These are phyloP conservation scores for Clavulina sp. DNA, from an alignment of 768 basidiomycete species.

Conservation along the genomic window DNA sequence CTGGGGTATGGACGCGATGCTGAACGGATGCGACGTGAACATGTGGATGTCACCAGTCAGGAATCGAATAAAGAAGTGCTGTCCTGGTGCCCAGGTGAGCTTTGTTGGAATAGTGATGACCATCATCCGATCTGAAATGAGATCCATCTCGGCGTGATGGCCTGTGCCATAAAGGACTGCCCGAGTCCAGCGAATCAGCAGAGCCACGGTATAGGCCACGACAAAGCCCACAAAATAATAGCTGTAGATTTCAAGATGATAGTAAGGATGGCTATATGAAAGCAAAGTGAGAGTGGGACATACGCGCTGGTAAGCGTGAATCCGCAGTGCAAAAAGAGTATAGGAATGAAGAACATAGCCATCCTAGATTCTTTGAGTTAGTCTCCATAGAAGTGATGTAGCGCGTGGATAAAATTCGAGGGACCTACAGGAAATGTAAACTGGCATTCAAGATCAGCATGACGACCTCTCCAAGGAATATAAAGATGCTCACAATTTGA, in stretches of 20 bases:
- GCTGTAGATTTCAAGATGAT: not conserved
- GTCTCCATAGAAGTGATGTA: not conserved
- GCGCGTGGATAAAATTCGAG: not conserved
- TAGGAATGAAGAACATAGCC: conserved; percentile 20
- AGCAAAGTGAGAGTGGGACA: no score
- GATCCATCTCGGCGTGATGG: conserved; percentile 15
- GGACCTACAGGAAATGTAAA: not conserved
- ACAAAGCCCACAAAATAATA: conserved; percentile 21
- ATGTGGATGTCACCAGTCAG: conserved; percentile 1
- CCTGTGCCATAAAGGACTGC: conserved; percentile 15
- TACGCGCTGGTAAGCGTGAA: conserved; percentile 18
- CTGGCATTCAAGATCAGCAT: not conserved
- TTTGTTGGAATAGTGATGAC: conserved; percentile 14
- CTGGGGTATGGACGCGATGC: conserved; percentile 1
- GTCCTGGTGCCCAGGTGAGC: conserved; percentile 16
- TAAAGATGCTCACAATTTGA: conserved; percentile 14
- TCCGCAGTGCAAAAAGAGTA: conserved; percentile 21
- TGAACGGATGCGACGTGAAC: conserved; percentile 8
- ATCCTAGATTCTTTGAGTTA: conserved; percentile 12
- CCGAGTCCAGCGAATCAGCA: conserved; percentile 14
- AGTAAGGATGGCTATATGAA: not conserved
- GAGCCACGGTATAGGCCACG: no score
- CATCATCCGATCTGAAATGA: conserved; percentile 16
- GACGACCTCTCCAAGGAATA: not conserved
- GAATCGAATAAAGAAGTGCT: conserved; percentile 11